Percentiles rank a stretch among this genome's conserved stretches.
Conservation (phyloP, 495 filamentous ascomycete genomes). For the Apodospora peruviana region DNA sequence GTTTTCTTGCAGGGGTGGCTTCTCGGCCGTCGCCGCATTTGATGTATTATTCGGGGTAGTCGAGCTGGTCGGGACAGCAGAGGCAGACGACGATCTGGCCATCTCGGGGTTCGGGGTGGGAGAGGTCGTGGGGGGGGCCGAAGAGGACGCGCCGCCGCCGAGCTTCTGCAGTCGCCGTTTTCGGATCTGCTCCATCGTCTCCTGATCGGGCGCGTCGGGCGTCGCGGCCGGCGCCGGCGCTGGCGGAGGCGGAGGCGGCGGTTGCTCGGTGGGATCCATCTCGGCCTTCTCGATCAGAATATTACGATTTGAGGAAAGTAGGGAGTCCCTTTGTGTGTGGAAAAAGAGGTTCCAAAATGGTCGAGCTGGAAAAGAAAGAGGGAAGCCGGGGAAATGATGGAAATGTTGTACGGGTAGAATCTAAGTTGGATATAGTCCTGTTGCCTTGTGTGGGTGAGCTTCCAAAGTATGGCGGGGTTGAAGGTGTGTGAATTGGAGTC, state of each 20-base stretch:
- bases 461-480: slow-evolving; percentile 18
- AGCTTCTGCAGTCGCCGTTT: slow-evolving; percentile 37
- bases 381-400: background rate
- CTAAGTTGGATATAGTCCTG: background rate
- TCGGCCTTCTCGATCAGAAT: background rate
- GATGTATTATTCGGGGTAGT: slow-evolving; percentile 4
- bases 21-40: slow-evolving; percentile 5
- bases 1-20: background rate
- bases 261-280: slow-evolving; percentile 28
- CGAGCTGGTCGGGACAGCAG: background rate
- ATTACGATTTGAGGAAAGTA: background rate
- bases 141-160: slow-evolving; percentile 19
- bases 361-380: background rate
- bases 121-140: slow-evolving; percentile 1
- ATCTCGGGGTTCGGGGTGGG: slow-evolving; percentile 6
- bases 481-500: background rate
- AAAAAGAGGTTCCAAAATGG: background rate
- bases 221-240: slow-evolving; percentile 4
- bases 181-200: slow-evolving; percentile 37
- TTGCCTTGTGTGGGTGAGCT: slow-evolving; percentile 4
- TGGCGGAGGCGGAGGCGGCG: slow-evolving; percentile 9
- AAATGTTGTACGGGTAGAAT: background rate
- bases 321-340: too few relatives aligned
- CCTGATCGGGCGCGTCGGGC: slow-evolving; percentile 26
- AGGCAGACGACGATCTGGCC: slow-evolving; percentile 2